These are phyloP conservation scores for Silene latifolia DNA, from an alignment of 148 eudicot genomes.

Conservation along the genomic window DNA sequence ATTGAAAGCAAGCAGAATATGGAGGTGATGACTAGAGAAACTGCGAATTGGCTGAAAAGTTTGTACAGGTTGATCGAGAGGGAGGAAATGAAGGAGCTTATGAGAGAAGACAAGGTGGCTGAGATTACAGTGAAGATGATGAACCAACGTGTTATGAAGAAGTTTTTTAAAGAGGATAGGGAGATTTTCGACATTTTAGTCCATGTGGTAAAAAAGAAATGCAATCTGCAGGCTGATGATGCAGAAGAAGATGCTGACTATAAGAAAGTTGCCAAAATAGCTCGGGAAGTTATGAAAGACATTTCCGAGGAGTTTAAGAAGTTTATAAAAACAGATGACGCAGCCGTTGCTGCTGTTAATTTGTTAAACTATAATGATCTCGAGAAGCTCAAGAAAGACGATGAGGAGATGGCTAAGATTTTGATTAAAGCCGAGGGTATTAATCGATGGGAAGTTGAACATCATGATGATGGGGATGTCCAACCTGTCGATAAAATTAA, in stretches of 20 bases:
- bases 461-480: not conserved
- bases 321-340: not conserved
- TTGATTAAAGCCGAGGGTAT: not conserved
- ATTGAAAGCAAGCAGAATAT: not conserved
- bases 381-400: not conserved
- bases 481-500: not conserved
- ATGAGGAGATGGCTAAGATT: not conserved
- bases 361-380: not conserved
- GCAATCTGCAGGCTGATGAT: not conserved
- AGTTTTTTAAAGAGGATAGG: not conserved
- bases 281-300: not conserved
- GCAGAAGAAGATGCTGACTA: constrained; percentile 7
- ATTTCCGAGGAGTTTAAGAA: not conserved
- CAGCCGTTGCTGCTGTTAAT: not conserved
- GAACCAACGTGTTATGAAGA: not conserved
- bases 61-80: constrained; percentile 1
- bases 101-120: not conserved
- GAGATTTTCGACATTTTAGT: constrained; percentile 4
- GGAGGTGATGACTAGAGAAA: constrained; percentile 1
- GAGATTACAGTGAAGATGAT: not conserved
- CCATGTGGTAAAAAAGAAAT: not conserved
- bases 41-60: not conserved
- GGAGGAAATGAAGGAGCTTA: not conserved
- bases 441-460: not conserved
- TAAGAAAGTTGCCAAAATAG: constrained; percentile 11